Percentiles rank a stretch among this genome's conserved stretches.
These are phyloP conservation scores for Debaryomyces fabryi DNA, from an alignment of 1,139 yeast species.

Conservation along the genomic window DNA sequence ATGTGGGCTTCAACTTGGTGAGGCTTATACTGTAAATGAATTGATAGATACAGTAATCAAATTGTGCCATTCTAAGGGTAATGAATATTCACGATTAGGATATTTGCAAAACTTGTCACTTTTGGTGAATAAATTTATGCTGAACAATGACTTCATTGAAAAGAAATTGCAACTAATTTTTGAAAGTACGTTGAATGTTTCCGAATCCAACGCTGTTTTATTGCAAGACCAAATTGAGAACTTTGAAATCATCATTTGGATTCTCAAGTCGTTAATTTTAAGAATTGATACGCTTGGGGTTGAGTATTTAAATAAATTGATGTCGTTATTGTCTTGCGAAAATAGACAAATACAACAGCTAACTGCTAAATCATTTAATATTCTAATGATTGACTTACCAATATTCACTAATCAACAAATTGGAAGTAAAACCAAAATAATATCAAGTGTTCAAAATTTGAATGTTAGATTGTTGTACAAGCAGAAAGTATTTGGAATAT, in stretches of 20 bases:
- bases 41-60: conserved; percentile 22
- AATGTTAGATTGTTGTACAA: conserved; percentile 70
- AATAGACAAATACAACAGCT: conserved; percentile 24
- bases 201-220: conserved; percentile 1
- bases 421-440: conserved; percentile 32
- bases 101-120: conserved; percentile 63
- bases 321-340: conserved; percentile 47
- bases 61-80: conserved; percentile 19
- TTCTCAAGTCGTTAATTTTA: conserved; percentile 67
- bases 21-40: not conserved
- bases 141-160: conserved; percentile 11
- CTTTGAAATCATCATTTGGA: conserved; percentile 68
- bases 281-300: conserved; percentile 55
- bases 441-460: conserved; percentile 55
- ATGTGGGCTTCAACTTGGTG: conserved; percentile 13
- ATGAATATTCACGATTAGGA: conserved; percentile 47
- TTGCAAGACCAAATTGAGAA: conserved; percentile 16
- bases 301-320: conserved; percentile 38
- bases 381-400: conserved; percentile 66
- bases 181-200: conserved; percentile 4
- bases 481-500: conserved; percentile 69
- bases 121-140: conserved; percentile 51
- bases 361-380: conserved; percentile 60
- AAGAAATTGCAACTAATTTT: conserved; percentile 2
- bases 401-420: conserved; percentile 48